These are phyloP conservation scores for Thuja plicata DNA, from an alignment of 83 land plant species.

Conservation along the genomic window DNA sequence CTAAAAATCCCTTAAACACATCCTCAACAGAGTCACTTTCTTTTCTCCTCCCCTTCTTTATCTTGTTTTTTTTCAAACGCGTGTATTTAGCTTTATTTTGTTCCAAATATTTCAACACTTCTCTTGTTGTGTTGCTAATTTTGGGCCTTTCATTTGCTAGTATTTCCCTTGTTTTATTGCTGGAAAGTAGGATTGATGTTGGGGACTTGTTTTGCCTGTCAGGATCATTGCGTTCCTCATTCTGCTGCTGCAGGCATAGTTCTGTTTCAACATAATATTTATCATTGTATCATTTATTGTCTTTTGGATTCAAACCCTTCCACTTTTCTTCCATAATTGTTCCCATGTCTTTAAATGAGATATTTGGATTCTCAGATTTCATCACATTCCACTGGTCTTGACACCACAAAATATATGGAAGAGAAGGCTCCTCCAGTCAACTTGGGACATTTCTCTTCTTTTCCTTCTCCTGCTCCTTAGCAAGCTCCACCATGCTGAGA, in stretches of 20 bases:
- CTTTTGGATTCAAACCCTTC: slow-evolving; percentile 72
- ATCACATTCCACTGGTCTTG: slow-evolving; percentile 89
- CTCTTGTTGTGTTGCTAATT: slow-evolving; percentile 44
- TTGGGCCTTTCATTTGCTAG: slow-evolving; percentile 54
- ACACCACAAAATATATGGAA: slow-evolving; percentile 76
- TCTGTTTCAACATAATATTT: slow-evolving; percentile 72
- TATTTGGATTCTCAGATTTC: slow-evolving; percentile 63
- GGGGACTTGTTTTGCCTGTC: slow-evolving; percentile 87
- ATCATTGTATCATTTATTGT: slow-evolving; percentile 84
- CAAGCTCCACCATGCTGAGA: slow-evolving; percentile 18
- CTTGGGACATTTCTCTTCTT: slow-evolving; percentile 51
- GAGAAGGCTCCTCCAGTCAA: slow-evolving; percentile 60
- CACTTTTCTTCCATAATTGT: slow-evolving; percentile 75
- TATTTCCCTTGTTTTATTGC: slow-evolving; percentile 67
- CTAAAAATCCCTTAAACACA: no score
- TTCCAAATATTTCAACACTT: no score
- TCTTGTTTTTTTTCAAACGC: no score
- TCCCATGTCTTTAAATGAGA: slow-evolving; percentile 66
- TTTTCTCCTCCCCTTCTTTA: no score
- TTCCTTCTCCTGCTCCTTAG: slow-evolving; percentile 22
- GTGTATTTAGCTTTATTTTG: no score
- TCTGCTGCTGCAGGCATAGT: slow-evolving; percentile 45
- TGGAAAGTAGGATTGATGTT: slow-evolving; percentile 69
- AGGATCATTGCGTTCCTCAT: slow-evolving; percentile 47
- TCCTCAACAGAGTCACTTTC: no score